Conservation (phyloP, 371 early-diverging fungal genomes). For the Mycotypha africana region DNA sequence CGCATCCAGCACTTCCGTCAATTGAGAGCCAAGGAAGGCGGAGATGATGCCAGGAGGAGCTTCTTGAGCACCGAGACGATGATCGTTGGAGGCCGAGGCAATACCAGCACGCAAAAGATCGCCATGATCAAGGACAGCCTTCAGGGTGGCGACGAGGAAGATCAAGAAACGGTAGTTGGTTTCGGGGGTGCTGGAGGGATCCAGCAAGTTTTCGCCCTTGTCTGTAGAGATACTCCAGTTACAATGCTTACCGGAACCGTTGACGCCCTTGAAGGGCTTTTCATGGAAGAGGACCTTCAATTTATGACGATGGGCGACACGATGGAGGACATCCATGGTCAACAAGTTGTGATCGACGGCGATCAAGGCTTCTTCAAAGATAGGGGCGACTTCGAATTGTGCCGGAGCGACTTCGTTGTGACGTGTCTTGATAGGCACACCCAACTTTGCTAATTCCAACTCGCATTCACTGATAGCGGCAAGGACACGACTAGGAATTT, state of each 20-base stretch:
- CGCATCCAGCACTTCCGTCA: constrained; percentile 88
- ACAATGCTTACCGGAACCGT: constrained; percentile 98
- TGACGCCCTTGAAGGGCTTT: constrained; percentile 98
- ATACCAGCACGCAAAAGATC: constrained; percentile 85
- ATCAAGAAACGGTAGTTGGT: constrained; percentile 95
- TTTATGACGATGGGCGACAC: constrained; percentile 95
- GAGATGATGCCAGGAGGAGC: constrained; percentile 98
- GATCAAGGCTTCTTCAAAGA: constrained; percentile 92
- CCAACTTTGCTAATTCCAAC: constrained; percentile 87
- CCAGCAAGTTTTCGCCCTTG: constrained; percentile 91
- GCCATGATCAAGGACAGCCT: constrained; percentile 88
- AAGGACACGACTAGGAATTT: constrained; percentile 91
- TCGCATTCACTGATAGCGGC: constrained; percentile 91
- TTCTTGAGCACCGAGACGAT: constrained; percentile 97
- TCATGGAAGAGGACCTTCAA: constrained; percentile 97
- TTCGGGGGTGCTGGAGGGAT: constrained; percentile 90
- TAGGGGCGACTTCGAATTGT: constrained; percentile 97
- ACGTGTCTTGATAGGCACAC: constrained; percentile 97
- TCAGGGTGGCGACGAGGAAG: constrained; percentile 85
- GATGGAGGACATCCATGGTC: constrained; percentile 95
- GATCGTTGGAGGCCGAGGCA: constrained; percentile 92
- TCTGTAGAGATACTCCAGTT: constrained; percentile 98
- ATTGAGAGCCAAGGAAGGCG: constrained; percentile 93
- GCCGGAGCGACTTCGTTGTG: constrained; percentile 99
- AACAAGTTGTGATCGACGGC: constrained; percentile 99